Base-by-base conservation (phyloP, 352 stramenopile species). In the Pythium angustatum region DNA sequence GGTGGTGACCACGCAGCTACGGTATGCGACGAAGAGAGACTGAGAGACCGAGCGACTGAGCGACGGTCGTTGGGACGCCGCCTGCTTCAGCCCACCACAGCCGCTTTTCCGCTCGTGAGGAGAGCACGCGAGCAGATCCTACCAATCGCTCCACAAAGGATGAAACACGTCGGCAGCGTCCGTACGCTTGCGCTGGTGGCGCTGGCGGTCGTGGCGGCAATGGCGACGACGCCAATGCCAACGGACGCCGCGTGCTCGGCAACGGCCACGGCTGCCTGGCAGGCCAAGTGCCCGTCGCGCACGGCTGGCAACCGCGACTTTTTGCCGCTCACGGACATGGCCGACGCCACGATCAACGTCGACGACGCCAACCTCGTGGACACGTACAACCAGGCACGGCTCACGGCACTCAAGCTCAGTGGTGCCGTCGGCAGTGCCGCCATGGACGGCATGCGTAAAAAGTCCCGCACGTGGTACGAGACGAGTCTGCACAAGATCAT, bases 391-490 rank as follows among this genome's bases (percentile, higher is more conserved):
- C 74, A 83, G 22, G 85, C 85, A n/a, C 79, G 85, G 5, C 59
- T 85, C 44, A 90, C 72, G 21, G 85, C 85, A 12, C 78, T 91
- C 45, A 84, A 90, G 69, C 64, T 90, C 26, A 90, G 77, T 27
- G 80, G 69, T 5, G 54, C 73, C 11, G 81, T 73, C 0, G 81
- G 81, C 5, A 90, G 87, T 31, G 74, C 80, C 0, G 85, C 80
- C 8, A 93, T 94, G 79, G 64, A 75, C 8, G 75, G 81, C 6
- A 79, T 94, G 68, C 85, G 85, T 38, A 81, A 90, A 63, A 90
- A 94, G 68, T 77, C 65, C 6, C 64, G 67, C 5, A 62, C 54
- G 21, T 94, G 84, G 83, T 94, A 94, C 62, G 76, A 90, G 47
- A 28, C 72, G 19, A 91, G 79, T 69, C 68, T 94, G 30, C 60